phyloP scores from a whole-genome alignment of 2,329 filamentous ascomycete species.

The Rasamsonia emersonii region DNA sequence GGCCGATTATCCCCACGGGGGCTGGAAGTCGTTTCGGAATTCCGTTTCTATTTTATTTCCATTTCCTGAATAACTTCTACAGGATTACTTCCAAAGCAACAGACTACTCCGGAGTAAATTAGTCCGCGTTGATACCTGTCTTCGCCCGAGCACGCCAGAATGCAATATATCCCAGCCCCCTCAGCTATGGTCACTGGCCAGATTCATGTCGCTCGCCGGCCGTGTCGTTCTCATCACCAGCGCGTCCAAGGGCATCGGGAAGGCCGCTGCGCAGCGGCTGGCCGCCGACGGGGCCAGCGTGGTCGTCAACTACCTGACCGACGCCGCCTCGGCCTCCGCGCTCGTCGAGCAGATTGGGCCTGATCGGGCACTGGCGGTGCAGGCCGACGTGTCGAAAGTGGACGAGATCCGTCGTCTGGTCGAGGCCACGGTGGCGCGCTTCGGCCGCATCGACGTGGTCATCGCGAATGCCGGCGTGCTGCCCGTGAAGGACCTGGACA shows the following conservation, averaged over 20 bases:
- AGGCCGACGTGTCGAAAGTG: constrained; percentile 46
- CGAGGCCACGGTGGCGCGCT: constrained; percentile 39
- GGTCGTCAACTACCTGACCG: constrained; percentile 50
- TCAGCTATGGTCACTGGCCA: no score
- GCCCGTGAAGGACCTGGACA: constrained; percentile 42
- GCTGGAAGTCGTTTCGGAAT: no score
- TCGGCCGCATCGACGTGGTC: constrained; percentile 51
- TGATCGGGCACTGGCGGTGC: constrained; percentile 44
- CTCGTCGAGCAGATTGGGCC: constrained; percentile 41
- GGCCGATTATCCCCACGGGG: no score
- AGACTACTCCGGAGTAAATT: no score
- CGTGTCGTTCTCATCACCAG: constrained; percentile 34
- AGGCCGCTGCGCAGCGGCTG: constrained; percentile 29
- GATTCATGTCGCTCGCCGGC: constrained; percentile 19
- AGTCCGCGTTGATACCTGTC: no score
- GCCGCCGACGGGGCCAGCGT: constrained; percentile 35
- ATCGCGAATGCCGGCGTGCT: constrained; percentile 49
- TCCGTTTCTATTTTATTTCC: no score
- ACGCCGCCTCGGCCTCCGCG: constrained; percentile 46
- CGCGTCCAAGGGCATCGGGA: constrained; percentile 34
- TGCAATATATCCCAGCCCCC: no score
- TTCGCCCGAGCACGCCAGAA: no score
- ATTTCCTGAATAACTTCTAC: no score
- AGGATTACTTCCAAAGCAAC: no score
- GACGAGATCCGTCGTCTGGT: constrained; percentile 43